Evolutionary conservation across 768 basidiomycete species (phyloP), one percentile per base, ranked within the genome.

Genomic region (Paxillus involutus): DNA sequence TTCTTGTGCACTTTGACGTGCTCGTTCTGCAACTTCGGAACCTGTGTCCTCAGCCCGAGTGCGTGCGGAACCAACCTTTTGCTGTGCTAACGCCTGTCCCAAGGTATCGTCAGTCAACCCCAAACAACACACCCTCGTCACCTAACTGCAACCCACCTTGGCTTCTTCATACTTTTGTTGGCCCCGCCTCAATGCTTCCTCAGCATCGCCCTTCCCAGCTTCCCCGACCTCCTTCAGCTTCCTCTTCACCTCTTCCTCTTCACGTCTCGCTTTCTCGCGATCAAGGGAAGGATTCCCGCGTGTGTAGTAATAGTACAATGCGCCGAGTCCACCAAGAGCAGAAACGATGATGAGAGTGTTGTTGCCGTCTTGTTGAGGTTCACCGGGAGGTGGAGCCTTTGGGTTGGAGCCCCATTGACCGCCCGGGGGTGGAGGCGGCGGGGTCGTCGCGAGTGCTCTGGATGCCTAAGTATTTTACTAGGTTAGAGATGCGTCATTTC

Each of bases 241-340:
- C 57, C 52, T 56, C 43, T 65, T 68, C 16, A 63, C 29, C 26
- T 68, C 68, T 49, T 68, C 73, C 59, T 75, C 73, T n/a, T 68
- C 66, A 13, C 58, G 63, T 44, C 68, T 59, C n/a, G 61, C 67
- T 16, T 43, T 40, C 42, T 64, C 63, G 19, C 58, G 62, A 43
- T 64, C 55, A 32, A 64, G 50, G 1, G 56, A 61, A 33, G 58
- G 53, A 21, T 56, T 41, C 35, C 59, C 63, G 44, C 57, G 63
- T n/a, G 63, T 58, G 63, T 72, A 74, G 59, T 73, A 77, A 49
- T 71, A 70, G 58, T 74, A 76, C 36, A 71, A 55, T 12, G 65
- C 74, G 3, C 69, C 76, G 45, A 72, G 63, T 2, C 68, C 71
- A 7, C 63, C 73, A 33, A 63, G 53, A 12, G 70, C 68, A 16